phyloP scores from a whole-genome alignment of 2,329 filamentous ascomycete genomes.

The Hypomyces perniciosus region DNA sequence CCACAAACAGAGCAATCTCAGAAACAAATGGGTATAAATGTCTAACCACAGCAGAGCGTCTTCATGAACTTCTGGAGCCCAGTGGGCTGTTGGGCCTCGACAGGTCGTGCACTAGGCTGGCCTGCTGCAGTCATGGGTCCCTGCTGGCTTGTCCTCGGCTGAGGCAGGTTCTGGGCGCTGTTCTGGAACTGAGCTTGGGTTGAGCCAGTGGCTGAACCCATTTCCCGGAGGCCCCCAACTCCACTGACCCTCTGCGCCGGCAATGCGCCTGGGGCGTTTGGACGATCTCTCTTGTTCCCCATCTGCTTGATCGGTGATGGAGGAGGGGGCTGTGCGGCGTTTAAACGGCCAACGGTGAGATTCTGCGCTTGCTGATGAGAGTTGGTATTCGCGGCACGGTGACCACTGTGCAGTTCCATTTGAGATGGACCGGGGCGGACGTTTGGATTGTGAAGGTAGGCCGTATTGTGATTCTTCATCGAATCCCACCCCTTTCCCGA shows the following conservation, averaged over 20 bases:
- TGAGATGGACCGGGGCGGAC: slow-evolving; percentile 73
- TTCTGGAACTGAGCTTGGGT: slow-evolving; percentile 96
- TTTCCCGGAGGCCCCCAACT: slow-evolving; percentile 66
- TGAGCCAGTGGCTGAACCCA: slow-evolving; percentile 78
- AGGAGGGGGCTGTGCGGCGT: slow-evolving; percentile 85
- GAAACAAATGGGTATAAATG: slow-evolving; percentile 15
- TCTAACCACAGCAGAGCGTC: slow-evolving; percentile 80
- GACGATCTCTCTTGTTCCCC: slow-evolving; percentile 67
- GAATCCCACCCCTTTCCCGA: slow-evolving; percentile 83
- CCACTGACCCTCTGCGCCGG: slow-evolving; percentile 71
- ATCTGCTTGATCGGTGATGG: slow-evolving; percentile 78
- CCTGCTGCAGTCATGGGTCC: slow-evolving; percentile 51
- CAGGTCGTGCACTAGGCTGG: slow-evolving; percentile 48
- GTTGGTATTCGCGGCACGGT: slow-evolving; percentile 59
- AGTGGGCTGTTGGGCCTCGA: slow-evolving; percentile 63
- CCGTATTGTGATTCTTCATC: slow-evolving; percentile 57
- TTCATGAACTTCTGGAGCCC: slow-evolving; percentile 92
- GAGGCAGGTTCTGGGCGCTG: slow-evolving; percentile 81
- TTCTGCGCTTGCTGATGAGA: slow-evolving; percentile 56
- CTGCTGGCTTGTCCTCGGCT: slow-evolving; percentile 56
- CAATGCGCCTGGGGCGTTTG: slow-evolving; percentile 69
- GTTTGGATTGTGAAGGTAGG: slow-evolving; percentile 68
- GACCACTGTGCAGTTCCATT: slow-evolving; percentile 74
- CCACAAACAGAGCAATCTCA: slow-evolving; percentile 22
- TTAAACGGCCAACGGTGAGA: slow-evolving; percentile 83